Evolutionary conservation across 2,329 filamentous ascomycete species (phyloP).

Genomic region (Gremmenia infestans): DNA sequence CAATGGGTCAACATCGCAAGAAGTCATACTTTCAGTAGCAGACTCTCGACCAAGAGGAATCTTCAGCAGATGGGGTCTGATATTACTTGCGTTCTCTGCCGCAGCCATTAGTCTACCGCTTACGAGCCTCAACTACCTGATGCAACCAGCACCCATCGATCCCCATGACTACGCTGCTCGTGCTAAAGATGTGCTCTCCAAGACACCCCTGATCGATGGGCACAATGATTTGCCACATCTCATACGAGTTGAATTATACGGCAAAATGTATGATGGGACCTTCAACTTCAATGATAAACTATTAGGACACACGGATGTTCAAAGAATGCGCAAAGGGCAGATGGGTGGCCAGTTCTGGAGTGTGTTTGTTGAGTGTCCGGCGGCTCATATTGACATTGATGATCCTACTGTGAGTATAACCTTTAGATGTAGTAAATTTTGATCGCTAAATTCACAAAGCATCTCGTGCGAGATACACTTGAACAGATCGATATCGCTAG

Average conservation of each 20-base stretch:
- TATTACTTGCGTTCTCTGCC: too few relatives aligned
- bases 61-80: too few relatives aligned
- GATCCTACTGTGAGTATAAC: conserved; percentile 4
- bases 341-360: conserved; percentile 32
- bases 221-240: conserved; percentile 32
- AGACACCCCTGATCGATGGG: conserved; percentile 30
- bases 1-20: too few relatives aligned
- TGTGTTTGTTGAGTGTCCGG: conserved; percentile 21
- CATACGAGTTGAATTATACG: conserved; percentile 24
- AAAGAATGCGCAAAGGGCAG: conserved; percentile 24
- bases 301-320: conserved; percentile 27
- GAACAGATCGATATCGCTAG: conserved; percentile 54
- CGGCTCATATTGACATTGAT: not conserved
- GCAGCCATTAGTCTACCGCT: too few relatives aligned
- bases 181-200: conserved; percentile 17
- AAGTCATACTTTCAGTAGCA: too few relatives aligned
- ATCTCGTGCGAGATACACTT: conserved; percentile 44
- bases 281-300: conserved; percentile 10
- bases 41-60: too few relatives aligned
- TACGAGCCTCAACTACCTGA: too few relatives aligned
- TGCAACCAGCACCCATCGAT: too few relatives aligned
- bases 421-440: too few relatives aligned
- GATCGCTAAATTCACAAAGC: conserved; percentile 1
- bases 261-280: conserved; percentile 26
- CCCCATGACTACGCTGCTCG: too few relatives aligned